These are phyloP conservation scores for Solanum gandarillasii DNA, from an alignment of 257 asterid genomes.

Conservation along the genomic window DNA sequence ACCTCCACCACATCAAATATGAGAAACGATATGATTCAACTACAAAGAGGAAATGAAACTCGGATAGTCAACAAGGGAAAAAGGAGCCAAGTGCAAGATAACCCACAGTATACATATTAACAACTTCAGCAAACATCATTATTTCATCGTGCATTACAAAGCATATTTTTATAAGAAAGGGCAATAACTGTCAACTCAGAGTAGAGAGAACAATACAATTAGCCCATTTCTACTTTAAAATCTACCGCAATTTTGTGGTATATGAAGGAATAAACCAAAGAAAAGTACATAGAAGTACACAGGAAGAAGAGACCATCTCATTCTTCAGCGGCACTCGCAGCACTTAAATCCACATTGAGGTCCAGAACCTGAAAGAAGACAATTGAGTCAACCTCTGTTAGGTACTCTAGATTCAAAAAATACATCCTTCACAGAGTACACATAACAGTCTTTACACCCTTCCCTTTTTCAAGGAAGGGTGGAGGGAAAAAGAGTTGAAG, in stretches of 20 bases:
- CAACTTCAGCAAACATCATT: neutral
- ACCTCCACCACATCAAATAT: neutral
- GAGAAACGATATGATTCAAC: neutral
- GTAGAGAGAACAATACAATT: neutral
- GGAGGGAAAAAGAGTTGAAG: neutral
- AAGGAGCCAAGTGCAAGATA: neutral
- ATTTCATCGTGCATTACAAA: neutral
- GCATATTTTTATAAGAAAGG: neutral
- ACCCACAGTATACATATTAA: neutral
- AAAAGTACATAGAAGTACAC: neutral
- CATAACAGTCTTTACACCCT: neutral
- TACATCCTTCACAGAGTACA: neutral
- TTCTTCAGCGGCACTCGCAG: slow-evolving; percentile 43
- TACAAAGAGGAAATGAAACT: neutral
- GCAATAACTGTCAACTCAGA: neutral
- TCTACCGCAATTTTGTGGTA: neutral
- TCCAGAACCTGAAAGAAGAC: slow-evolving; percentile 20
- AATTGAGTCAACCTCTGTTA: neutral
- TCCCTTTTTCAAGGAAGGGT: neutral
- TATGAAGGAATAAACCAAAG: neutral
- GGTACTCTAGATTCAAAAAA: neutral
- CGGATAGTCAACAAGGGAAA: neutral
- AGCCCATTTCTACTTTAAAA: neutral
- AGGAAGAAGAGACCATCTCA: neutral
- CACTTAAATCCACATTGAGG: slow-evolving; percentile 34